Conservation (phyloP, 2,329 filamentous ascomycete genomes). For the Nigrospora oryzae region DNA sequence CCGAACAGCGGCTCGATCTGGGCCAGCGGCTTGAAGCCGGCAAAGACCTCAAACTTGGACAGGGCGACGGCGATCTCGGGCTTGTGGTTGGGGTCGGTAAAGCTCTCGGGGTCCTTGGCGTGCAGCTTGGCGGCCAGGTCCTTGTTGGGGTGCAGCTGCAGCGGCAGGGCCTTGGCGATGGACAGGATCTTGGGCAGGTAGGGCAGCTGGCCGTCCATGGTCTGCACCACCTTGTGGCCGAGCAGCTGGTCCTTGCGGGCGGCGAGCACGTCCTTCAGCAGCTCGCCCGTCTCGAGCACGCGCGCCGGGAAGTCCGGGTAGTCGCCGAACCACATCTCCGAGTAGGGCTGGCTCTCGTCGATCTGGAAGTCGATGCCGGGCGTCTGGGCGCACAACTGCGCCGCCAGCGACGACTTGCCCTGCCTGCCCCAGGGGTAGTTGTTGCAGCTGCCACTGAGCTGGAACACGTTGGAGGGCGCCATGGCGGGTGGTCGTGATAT, state of each 20-base stretch:
- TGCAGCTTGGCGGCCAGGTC: conserved; percentile 57
- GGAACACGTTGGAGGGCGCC: conserved; percentile 26
- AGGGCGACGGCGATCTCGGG: conserved; percentile 71
- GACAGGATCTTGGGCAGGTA: conserved; percentile 71
- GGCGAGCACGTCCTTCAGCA: conserved; percentile 56
- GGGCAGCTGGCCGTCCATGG: conserved; percentile 58
- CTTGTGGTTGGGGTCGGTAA: conserved; percentile 69
- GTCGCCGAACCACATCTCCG: conserved; percentile 68
- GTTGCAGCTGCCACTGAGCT: conserved; percentile 39
- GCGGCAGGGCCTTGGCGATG: conserved; percentile 64
- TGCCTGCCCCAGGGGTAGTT: conserved; percentile 66
- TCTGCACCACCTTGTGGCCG: conserved; percentile 50
- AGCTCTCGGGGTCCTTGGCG: conserved; percentile 53
- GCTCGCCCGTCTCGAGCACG: conserved; percentile 52
- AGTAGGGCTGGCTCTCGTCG: conserved; percentile 54
- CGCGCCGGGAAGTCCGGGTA: conserved; percentile 64
- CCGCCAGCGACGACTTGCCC: conserved; percentile 57
- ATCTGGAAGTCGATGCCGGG: conserved; percentile 55
- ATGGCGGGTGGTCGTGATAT: conserved; percentile 6
- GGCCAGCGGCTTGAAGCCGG: conserved; percentile 60
- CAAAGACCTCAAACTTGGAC: conserved; percentile 65
- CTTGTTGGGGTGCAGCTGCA: conserved; percentile 70
- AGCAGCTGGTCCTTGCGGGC: conserved; percentile 53
- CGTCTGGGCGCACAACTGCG: conserved; percentile 55
- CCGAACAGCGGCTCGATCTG: conserved; percentile 48